These are phyloP conservation scores for Zygotorulaspora sp. DNA, from an alignment of 805 yeast species.

Conservation along the genomic window DNA sequence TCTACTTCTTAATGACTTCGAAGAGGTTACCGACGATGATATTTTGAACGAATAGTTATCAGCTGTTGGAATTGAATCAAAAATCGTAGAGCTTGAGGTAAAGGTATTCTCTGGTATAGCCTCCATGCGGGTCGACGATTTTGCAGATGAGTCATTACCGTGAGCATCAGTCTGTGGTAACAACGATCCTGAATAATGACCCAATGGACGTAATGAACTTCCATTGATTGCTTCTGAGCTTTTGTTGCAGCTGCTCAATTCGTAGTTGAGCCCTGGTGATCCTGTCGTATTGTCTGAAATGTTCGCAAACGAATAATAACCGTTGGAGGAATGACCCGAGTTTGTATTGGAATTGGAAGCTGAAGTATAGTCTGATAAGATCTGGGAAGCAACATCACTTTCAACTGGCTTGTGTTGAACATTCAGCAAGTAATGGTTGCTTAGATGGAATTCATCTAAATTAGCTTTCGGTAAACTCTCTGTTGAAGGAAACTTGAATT, in stretches of 20 bases:
- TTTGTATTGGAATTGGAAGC: constrained; percentile 22
- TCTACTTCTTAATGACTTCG: constrained; percentile 8
- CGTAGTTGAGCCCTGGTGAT: constrained; percentile 9
- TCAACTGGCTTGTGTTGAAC: constrained; percentile 8
- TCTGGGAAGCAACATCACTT: constrained; percentile 27
- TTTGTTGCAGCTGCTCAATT: constrained; percentile 1
- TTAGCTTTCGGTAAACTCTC: constrained; percentile 21
- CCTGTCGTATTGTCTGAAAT: constrained; percentile 37
- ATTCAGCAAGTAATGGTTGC: constrained; percentile 31
- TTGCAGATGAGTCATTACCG: constrained; percentile 4
- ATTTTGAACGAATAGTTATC: constrained; percentile 30
- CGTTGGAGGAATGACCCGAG: constrained; percentile 29
- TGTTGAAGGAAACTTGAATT: constrained; percentile 37
- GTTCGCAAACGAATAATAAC: constrained; percentile 36
- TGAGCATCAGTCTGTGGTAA: constrained; percentile 5
- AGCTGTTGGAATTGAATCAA: constrained; percentile 28
- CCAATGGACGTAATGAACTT: constrained; percentile 2
- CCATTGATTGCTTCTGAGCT: constrained; percentile 4
- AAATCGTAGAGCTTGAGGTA: constrained; percentile 16
- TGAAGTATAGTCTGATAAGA: constrained; percentile 30
- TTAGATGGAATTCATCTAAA: constrained; percentile 23
- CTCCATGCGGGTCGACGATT: constrained; percentile 15
- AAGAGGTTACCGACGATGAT: constrained; percentile 17
- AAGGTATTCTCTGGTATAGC: constrained; percentile 19
- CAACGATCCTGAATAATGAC: constrained; percentile 3